A percentile compares a stretch with the other conserved stretches of the same genome.
Evolutionary conservation across 2,329 filamentous ascomycete genomes (phyloP).

Genomic region (Cercospora sp.): DNA sequence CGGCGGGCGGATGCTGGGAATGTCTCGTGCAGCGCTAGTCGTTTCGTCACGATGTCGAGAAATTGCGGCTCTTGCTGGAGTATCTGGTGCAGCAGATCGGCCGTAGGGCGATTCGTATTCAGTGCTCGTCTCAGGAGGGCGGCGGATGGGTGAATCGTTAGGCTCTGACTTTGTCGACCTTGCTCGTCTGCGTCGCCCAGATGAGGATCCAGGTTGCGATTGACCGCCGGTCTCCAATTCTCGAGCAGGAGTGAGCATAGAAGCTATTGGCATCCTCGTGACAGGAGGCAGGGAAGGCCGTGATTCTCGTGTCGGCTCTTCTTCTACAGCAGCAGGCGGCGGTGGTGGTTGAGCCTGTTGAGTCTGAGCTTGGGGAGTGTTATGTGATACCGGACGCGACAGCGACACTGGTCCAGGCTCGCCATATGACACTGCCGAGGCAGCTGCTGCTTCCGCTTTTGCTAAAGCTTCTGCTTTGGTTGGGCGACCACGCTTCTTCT

Average conservation of each 20-base stretch:
- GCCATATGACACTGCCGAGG: conserved; percentile 35
- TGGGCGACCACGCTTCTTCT: conserved; percentile 52
- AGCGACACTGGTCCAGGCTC: conserved; percentile 43
- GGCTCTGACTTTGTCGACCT: conserved; percentile 31
- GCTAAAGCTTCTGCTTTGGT: conserved; percentile 51
- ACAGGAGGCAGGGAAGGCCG: conserved; percentile 24
- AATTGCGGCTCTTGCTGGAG: conserved; percentile 32
- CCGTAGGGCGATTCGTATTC: conserved; percentile 35
- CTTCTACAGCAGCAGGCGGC: conserved; percentile 19
- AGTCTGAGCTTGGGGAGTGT: conserved; percentile 15
- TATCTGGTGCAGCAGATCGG: conserved; percentile 29
- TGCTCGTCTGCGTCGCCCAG: conserved; percentile 36
- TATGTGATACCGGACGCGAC: conserved; percentile 18
- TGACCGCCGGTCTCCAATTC: conserved; percentile 33
- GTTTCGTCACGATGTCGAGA: conserved; percentile 33
- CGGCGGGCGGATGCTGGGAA: conserved; percentile 7
- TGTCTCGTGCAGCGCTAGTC: conserved; percentile 13
- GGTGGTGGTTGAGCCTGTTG: background rate
- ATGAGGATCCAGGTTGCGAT: conserved; percentile 35
- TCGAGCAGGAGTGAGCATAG: conserved; percentile 36
- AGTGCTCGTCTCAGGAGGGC: conserved; percentile 9
- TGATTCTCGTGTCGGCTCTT: conserved; percentile 24
- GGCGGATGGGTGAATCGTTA: conserved; percentile 22
- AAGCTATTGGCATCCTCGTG: conserved; percentile 40
- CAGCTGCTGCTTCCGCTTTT: conserved; percentile 43